Evolutionary conservation across 169 alveolate species (phyloP), one percentile per base, ranked within the genome.

Genomic region (Perkinsus chesapeaki): DNA sequence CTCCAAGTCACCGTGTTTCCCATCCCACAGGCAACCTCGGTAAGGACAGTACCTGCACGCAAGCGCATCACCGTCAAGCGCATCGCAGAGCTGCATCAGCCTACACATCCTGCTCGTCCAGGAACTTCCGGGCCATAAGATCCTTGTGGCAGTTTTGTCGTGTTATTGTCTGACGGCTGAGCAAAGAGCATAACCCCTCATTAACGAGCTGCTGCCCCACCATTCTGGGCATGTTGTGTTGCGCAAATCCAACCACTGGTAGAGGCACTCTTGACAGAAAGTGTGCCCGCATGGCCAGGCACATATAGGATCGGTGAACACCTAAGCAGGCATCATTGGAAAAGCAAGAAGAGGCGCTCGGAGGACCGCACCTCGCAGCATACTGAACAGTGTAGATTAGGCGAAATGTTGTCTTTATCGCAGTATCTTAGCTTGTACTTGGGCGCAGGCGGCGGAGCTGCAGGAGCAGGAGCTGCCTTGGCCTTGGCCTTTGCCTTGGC

Each of bases 1-100:
- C 82, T 60, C 82, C 36, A 60, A 23, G 82, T 60, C 82, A 9
- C 82, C 82, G 31, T 60, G 82, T 34, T 60, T 60, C 12, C 82
- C 82, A 34, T 60, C 82, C 82, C 82, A 60, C 82, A 20, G 82
- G 82, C 82, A 60, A 16, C 82, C 82, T 60, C 82, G 82, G 82
- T 20, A 60, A 12, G 82, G 82, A 60, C 82, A 60, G 31, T 60
- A 60, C 23, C 82, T 60, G 82, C 12, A n/a, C 31, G 23, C 82
- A 0, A 60, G 23, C 23, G 31, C 16, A 9, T 43, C 16, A 5
- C 16, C 5, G 23, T 43, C 60, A 16, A 47, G 9, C 23, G 82
- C 31, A 9, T 60, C n/a, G n/a, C n/a, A n/a, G 82, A 60, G 31
- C 27, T 20, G 82, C 37, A 34, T 23, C 82, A 0, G 23, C 82